Percentiles rank a stretch among this genome's conserved stretches.
These are phyloP conservation scores for Hapsidospora chrysogenum DNA, from an alignment of 495 filamentous ascomycete genomes.

Conservation along the genomic window DNA sequence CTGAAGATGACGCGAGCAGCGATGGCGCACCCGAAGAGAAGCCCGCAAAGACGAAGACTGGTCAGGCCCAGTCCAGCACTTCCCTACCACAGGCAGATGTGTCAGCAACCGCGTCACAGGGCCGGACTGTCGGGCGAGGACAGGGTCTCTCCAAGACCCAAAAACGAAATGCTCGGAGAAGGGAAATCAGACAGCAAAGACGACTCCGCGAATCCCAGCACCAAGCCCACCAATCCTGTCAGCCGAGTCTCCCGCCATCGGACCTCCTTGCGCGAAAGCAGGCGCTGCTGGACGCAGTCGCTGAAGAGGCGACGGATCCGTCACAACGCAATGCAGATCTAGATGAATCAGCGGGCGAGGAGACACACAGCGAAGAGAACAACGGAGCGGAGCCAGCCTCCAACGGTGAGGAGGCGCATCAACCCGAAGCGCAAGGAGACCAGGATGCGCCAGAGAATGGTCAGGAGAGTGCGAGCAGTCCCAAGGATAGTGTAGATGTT, in stretches of 20 bases:
- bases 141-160: constrained; percentile 19
- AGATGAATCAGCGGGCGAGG: neutral
- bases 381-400: neutral
- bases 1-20: no score
- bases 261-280: constrained; percentile 5
- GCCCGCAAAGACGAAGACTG: no score
- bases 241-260: no score
- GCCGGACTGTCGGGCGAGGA: constrained; percentile 10
- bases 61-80: no score
- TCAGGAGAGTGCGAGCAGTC: no score
- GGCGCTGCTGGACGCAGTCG: constrained; percentile 5
- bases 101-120: no score
- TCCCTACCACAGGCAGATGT: no score
- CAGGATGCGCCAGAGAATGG: neutral
- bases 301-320: no score
- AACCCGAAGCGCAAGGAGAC: neutral
- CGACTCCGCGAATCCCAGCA: no score
- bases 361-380: neutral
- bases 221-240: no score
- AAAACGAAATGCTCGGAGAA: constrained; percentile 24
- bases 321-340: neutral
- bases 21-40: no score
- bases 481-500: no score
- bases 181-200: neutral
- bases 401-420: neutral